These are phyloP conservation scores for Cystobasidium sp. DNA, from an alignment of 1,284 basidiomycete species.

Conservation along the genomic window DNA sequence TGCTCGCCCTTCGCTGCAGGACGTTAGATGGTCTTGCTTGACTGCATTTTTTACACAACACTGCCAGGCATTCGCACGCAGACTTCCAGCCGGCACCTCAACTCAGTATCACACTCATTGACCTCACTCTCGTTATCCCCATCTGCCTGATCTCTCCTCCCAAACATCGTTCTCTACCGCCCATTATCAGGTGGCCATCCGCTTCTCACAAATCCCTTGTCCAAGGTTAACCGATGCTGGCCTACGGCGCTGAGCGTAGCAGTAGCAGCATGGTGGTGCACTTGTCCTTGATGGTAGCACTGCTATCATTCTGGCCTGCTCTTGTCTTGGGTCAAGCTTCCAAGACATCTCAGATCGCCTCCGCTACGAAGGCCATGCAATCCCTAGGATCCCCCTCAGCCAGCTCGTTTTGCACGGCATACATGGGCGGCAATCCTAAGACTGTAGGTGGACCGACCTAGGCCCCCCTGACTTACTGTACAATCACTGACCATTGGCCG, in stretches of 20 bases:
- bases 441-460: not conserved
- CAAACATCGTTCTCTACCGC: not conserved
- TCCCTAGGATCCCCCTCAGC: constrained; percentile 16
- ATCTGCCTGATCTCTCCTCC: not conserved
- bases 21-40: too few relatives aligned
- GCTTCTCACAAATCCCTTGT: not conserved
- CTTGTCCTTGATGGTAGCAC: not conserved
- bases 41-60: constrained; percentile 5
- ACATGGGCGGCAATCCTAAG: constrained; percentile 22
- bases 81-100: not conserved
- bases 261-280: not conserved
- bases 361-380: constrained; percentile 24
- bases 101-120: not conserved
- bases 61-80: not conserved
- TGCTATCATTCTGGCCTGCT: constrained; percentile 12
- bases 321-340: constrained; percentile 14
- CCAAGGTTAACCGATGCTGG: not conserved
- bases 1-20: not conserved
- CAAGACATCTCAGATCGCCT: constrained; percentile 26
- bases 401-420: constrained; percentile 20
- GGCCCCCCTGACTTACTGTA: too few relatives aligned
- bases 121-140: not conserved
- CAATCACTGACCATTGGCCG: too few relatives aligned
- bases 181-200: not conserved
- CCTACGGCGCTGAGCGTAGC: constrained; percentile 3